Percentiles rank a stretch among this genome's conserved stretches.
Evolutionary conservation across 1,139 yeast species (phyloP).

Genomic region (Saccharomycopsis hybrid): DNA sequence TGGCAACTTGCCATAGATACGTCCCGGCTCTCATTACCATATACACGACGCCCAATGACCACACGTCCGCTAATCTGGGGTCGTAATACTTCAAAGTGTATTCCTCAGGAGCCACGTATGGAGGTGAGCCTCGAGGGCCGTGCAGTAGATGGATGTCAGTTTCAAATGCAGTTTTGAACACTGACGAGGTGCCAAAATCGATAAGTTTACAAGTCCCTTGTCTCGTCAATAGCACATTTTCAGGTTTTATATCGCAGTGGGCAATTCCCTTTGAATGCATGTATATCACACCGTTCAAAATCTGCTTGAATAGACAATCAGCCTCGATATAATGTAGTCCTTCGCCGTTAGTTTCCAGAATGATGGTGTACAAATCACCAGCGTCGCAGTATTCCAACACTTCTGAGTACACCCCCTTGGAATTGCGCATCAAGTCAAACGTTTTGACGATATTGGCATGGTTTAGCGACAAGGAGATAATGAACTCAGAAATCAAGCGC

Average conservation of each 20-base stretch:
- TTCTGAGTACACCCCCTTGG: constrained; percentile 89
- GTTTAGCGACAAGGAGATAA: constrained; percentile 74
- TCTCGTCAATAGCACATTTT: constrained; percentile 74
- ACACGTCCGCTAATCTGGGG: constrained; percentile 85
- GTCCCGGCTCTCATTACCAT: constrained; percentile 99
- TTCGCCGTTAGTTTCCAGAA: constrained; percentile 69
- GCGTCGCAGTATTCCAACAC: constrained; percentile 97
- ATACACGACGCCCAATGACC: constrained; percentile 96
- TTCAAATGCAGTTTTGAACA: constrained; percentile 98
- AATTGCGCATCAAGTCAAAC: constrained; percentile 79
- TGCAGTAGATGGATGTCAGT: constrained; percentile 72
- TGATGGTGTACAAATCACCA: constrained; percentile 84
- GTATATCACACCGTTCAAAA: constrained; percentile 84
- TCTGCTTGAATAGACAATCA: constrained; percentile 90
- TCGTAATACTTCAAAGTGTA: constrained; percentile 71
- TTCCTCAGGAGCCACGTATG: constrained; percentile 96
- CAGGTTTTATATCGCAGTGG: constrained; percentile 94
- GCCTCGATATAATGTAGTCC: constrained; percentile 77
- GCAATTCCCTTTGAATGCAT: constrained; percentile 98
- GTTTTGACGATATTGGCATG: constrained; percentile 80
- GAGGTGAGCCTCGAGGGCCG: constrained; percentile 85
- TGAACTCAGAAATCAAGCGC: constrained; percentile 75
- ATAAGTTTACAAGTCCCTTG: constrained; percentile 81
- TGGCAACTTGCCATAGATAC: constrained; percentile 86
- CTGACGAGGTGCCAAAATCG: constrained; percentile 94